These are phyloP conservation scores for Oenanthe sinensis DNA, from an alignment of 129 eudicot genomes.

Conservation along the genomic window DNA sequence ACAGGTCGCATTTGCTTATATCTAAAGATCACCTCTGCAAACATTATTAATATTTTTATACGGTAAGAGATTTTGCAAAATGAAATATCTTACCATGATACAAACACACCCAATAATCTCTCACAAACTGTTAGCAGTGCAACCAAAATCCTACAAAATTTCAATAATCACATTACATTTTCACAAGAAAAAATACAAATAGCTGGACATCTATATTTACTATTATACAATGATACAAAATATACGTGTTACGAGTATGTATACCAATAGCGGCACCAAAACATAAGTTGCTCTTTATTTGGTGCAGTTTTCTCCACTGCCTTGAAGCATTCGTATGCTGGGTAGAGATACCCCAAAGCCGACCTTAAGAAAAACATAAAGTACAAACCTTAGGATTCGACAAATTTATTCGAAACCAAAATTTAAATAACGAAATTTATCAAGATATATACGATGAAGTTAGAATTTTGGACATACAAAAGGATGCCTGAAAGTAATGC, in stretches of 20 bases:
- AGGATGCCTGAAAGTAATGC: slow-evolving; percentile 17
- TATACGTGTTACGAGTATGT: background rate
- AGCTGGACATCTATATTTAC: background rate
- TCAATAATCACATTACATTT: background rate
- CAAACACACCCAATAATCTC: background rate
- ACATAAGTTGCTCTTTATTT: slow-evolving; percentile 20
- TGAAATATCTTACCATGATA: background rate
- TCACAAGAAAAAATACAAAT: background rate
- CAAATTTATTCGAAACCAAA: background rate
- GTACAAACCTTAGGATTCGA: background rate
- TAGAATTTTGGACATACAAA: slow-evolving; percentile 13
- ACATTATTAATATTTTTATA: background rate
- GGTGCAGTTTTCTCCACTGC: slow-evolving; percentile 22
- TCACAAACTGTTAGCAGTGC: slow-evolving; percentile 8
- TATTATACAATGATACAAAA: background rate
- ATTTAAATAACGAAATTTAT: background rate
- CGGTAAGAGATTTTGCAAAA: background rate
- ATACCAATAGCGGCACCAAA: slow-evolving; percentile 45
- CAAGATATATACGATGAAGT: background rate
- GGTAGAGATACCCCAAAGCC: slow-evolving; percentile 31
- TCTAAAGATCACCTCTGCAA: too few relatives aligned
- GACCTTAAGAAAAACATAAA: slow-evolving; percentile 1
- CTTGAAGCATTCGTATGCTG: slow-evolving; percentile 37
- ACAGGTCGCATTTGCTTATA: too few relatives aligned
- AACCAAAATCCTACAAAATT: background rate